A percentile compares a stretch with the other conserved stretches of the same genome.
Conservation (phyloP, 2,329 filamentous ascomycete genomes). For the Zopfia rhizophila region DNA sequence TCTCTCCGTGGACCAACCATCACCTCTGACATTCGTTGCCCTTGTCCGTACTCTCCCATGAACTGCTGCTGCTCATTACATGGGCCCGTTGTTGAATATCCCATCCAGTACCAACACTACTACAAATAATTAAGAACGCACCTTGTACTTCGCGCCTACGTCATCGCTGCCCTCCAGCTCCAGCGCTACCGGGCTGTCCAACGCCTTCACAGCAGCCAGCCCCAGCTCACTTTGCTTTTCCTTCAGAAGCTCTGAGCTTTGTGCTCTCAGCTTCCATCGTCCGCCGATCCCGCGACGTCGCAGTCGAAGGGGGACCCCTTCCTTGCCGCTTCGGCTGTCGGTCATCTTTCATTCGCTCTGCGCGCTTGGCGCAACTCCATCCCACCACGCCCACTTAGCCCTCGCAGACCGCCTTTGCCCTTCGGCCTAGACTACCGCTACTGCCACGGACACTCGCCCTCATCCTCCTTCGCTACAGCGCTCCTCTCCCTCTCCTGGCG, state of each 20-base stretch:
- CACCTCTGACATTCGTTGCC: conserved; percentile 3
- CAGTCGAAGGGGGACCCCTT: not conserved
- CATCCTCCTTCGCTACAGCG: conserved; percentile 2
- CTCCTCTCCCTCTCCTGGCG: conserved; percentile 25
- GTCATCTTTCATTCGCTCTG: too few relatives aligned
- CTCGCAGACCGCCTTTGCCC: not conserved
- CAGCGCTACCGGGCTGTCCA: too few relatives aligned
- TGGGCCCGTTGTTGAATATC: not conserved
- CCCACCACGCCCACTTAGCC: not conserved
- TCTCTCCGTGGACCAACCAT: conserved; percentile 22
- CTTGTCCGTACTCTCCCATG: not conserved
- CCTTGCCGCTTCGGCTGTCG: not conserved
- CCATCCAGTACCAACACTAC: not conserved
- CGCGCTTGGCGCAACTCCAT: too few relatives aligned
- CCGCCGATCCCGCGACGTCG: not conserved
- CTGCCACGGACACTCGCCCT: not conserved
- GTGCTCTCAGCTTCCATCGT: conserved; percentile 3
- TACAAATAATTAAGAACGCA: not conserved
- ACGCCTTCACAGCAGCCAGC: not conserved
- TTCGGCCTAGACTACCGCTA: not conserved
- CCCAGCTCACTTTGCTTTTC: not conserved
- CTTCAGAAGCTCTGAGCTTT: not conserved
- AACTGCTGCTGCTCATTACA: not conserved
- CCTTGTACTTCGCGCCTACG: too few relatives aligned
- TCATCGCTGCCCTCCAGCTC: conserved; percentile 4